Conservation (phyloP, 2,329 filamentous ascomycete genomes). For the Pseudopyricularia cyperi region DNA sequence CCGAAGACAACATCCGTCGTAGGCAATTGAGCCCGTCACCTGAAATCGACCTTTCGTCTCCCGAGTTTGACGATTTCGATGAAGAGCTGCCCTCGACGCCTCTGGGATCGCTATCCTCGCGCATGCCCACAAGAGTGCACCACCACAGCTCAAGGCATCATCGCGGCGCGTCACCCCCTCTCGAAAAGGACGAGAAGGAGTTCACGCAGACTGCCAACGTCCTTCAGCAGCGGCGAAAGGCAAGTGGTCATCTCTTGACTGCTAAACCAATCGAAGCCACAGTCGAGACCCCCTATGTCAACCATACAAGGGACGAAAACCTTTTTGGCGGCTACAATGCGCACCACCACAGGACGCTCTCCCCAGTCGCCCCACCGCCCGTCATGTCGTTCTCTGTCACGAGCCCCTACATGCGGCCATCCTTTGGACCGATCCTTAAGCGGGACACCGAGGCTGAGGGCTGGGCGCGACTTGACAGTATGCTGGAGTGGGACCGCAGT, state of each 20-base stretch:
- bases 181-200: conserved; percentile 91
- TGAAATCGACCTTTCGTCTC: conserved; percentile 80
- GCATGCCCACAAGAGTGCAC: conserved; percentile 15
- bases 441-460: conserved; percentile 23
- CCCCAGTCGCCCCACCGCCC: conserved; percentile 9
- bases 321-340: conserved; percentile 33
- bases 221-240: conserved; percentile 57
- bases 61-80: conserved; percentile 67
- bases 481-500: conserved; percentile 51
- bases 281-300: conserved; percentile 16
- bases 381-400: conserved; percentile 28
- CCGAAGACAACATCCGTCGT: conserved; percentile 46
- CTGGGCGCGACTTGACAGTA: conserved; percentile 29
- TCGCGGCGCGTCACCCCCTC: conserved; percentile 70
- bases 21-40: conserved; percentile 76
- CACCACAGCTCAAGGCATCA: conserved; percentile 24
- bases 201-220: conserved; percentile 92
- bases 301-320: conserved; percentile 29
- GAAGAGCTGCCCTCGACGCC: conserved; percentile 46
- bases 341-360: conserved; percentile 13
- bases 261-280: conserved; percentile 15
- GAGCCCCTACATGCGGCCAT: conserved; percentile 42
- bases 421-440: conserved; percentile 27
- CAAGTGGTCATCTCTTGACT: conserved; percentile 28
- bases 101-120: conserved; percentile 48